phyloP scores from a whole-genome alignment of 768 basidiomycete species.

The Glaciozyma martinii region DNA sequence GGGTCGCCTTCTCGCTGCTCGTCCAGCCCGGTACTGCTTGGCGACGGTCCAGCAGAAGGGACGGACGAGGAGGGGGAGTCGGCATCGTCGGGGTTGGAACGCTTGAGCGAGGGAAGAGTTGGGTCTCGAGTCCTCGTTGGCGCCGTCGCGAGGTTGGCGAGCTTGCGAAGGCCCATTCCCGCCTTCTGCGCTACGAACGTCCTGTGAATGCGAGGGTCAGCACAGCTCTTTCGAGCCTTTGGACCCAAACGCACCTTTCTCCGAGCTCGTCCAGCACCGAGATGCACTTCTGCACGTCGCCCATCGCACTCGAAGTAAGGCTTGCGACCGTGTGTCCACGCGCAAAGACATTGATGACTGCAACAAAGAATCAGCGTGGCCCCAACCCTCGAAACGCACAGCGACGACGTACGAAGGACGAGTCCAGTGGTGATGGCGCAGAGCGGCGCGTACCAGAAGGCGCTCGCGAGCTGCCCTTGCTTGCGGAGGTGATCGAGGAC shows the following conservation, averaged over 20 bases:
- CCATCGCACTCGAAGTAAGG: slow-evolving; percentile 46
- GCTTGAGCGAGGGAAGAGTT: slow-evolving; percentile 2
- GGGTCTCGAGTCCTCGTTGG: neutral
- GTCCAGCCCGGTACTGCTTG: neutral
- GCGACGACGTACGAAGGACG: neutral
- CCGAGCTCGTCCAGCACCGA: slow-evolving; percentile 41
- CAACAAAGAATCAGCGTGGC: slow-evolving; percentile 50
- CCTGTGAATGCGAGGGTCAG: neutral
- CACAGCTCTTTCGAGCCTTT: neutral
- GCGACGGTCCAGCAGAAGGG: neutral
- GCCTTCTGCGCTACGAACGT: slow-evolving; percentile 13
- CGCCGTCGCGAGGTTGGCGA: slow-evolving; percentile 7
- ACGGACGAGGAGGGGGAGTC: slow-evolving; percentile 8
- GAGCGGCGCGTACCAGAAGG: slow-evolving; percentile 8
- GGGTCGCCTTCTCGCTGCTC: neutral
- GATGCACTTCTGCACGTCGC: slow-evolving; percentile 55
- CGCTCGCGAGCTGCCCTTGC: slow-evolving; percentile 33
- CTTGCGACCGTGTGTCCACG: slow-evolving; percentile 39
- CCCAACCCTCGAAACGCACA: slow-evolving; percentile 36
- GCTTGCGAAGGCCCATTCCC: neutral
- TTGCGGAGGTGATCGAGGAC: slow-evolving; percentile 55
- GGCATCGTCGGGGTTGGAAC: slow-evolving; percentile 8
- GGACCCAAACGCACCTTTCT: neutral
- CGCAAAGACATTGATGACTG: slow-evolving; percentile 58
- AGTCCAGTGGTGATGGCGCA: neutral